phyloP scores from a whole-genome alignment of 257 asterid species.

The Solanum piurae region DNA sequence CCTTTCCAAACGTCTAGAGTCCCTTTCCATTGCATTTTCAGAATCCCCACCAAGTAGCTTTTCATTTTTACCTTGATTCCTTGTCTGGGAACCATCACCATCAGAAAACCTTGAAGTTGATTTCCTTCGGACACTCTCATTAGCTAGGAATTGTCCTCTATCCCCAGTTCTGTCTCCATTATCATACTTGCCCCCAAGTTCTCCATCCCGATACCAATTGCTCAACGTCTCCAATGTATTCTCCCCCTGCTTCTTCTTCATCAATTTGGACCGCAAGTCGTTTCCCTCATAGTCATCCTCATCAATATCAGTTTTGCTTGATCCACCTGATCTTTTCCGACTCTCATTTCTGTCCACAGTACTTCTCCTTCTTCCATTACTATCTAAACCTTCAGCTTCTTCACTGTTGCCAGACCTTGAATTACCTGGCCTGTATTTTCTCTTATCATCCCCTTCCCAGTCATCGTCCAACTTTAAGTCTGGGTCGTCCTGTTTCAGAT shows the following conservation, averaged over 20 bases:
- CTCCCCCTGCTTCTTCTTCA: constrained; percentile 59
- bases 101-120: constrained; percentile 37
- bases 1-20: constrained; percentile 35
- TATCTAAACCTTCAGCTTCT: constrained; percentile 54
- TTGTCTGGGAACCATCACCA: constrained; percentile 17
- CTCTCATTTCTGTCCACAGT: constrained; percentile 49
- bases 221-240: constrained; percentile 67
- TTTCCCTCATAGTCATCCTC: constrained; percentile 64
- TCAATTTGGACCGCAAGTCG: constrained; percentile 51
- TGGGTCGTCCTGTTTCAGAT: constrained; percentile 36
- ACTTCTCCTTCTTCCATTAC: constrained; percentile 52
- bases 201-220: constrained; percentile 87
- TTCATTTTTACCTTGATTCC: constrained; percentile 14
- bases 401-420: constrained; percentile 44
- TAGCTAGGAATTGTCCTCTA: constrained; percentile 38
- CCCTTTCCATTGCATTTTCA: constrained; percentile 41
- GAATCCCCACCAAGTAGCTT: constrained; percentile 11
- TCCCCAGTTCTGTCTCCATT: constrained; percentile 41
- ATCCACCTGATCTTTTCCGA: constrained; percentile 55
- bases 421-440: constrained; percentile 42
- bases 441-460: constrained; percentile 47
- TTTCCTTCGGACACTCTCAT: constrained; percentile 46
- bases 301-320: constrained; percentile 54
- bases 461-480: constrained; percentile 66
- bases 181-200: constrained; percentile 50